Base-by-base conservation (phyloP, 345 rosid species). In the Mercurialis annua region DNA sequence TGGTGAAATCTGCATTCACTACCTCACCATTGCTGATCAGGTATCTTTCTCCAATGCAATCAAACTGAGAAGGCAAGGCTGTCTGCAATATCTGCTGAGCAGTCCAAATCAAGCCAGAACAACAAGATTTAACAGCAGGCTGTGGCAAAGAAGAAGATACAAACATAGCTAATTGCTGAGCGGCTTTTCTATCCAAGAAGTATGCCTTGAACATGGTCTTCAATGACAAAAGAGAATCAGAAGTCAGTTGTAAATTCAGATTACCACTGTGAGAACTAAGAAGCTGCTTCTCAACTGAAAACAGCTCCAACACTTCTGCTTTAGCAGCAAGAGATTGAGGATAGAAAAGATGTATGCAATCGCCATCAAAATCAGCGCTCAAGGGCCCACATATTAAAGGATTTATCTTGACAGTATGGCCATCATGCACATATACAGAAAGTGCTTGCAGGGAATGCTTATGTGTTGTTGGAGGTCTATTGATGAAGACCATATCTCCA, bases 281-380 rank as follows among this genome's bases (percentile, higher is more conserved):
- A 76, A 94, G 71, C 70, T 94, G 99, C 43, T 94, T 91, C 73
- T 94, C 96, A 72, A 94, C 87, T 7, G 97, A 85, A 67, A 94
- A 94, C 42, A 94, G 95, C 75, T 94, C 96, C 73, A 86, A 21
- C 31, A 89, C 99, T 78, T 94, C 99, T 4, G 99, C 97, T 80
- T 84, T 94, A n/a, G 99, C 97, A 27, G 82, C 77, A 63, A 85
- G 84, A 9, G 96, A 89, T 73, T 94, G 97, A 0, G 99, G 99
- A 74, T 91, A 94, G 71, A 94, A 94, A 5, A 94, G 66, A 73
- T 94, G 97, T 72, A 94, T 79, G 51, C 99, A 94, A 59, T 94
- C 97, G 17, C 99, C 99, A 81, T 94, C 99, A 74, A 94, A 94
- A 75, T 94, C 99, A 71, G 99, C 97, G 81, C 97, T 82, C 47